A percentile compares a stretch with the other conserved stretches of the same genome.
Evolutionary conservation across 805 yeast species (phyloP).

Genomic region (Cephaloascus fragrans): DNA sequence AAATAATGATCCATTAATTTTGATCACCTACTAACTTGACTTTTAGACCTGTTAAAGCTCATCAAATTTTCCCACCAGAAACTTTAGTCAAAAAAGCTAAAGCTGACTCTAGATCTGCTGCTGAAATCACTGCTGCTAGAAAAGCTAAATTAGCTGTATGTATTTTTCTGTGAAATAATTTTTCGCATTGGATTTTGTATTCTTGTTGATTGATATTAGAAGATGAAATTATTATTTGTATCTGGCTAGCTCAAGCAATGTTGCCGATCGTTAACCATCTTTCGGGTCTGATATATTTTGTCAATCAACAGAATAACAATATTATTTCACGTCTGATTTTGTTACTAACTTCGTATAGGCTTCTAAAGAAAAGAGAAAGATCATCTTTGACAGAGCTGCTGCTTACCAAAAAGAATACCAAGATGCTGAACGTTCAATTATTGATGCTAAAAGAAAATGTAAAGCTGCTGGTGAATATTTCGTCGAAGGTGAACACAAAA

Average conservation of each 20-base stretch:
- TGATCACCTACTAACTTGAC: constrained; percentile 5
- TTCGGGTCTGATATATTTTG: constrained; percentile 82
- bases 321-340: constrained; percentile 1
- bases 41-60: constrained; percentile 31
- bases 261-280: constrained; percentile 76
- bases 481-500: constrained; percentile 90
- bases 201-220: constrained; percentile 19
- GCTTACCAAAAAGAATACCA: constrained; percentile 93
- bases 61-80: constrained; percentile 45
- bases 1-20: no score
- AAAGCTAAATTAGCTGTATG: constrained; percentile 75
- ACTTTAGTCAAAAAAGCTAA: constrained; percentile 75
- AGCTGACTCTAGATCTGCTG: constrained; percentile 69
- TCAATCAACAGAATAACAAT: no score
- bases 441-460: constrained; percentile 86
- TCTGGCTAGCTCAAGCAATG: constrained; percentile 66
- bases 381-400: constrained; percentile 89
- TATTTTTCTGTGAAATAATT: constrained; percentile 15
- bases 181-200: no score
- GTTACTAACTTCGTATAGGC: no score
- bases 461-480: constrained; percentile 90
- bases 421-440: constrained; percentile 81
- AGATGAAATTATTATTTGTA: constrained; percentile 39
- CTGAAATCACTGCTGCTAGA: constrained; percentile 73
- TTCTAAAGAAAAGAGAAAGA: constrained; percentile 45